A percentile compares a stretch with the other conserved stretches of the same genome.
phyloP scores from a whole-genome alignment of 2,329 filamentous ascomycete genomes.

The Ascocoryne sarcoides region DNA sequence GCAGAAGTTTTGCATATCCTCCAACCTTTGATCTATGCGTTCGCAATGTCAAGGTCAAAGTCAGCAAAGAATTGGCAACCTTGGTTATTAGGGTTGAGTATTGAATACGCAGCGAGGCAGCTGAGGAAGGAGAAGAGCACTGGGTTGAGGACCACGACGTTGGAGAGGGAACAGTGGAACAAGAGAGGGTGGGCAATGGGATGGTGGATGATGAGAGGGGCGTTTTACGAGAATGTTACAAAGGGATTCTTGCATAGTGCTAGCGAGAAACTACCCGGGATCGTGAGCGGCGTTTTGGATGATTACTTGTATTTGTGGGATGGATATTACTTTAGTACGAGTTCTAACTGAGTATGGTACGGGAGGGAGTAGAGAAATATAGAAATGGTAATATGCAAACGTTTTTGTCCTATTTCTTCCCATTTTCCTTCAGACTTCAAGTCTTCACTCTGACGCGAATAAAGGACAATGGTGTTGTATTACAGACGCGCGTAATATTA shows the following conservation, averaged over 20 bases:
- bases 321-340: slow-evolving; percentile 74
- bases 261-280: slow-evolving; percentile 38
- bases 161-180: slow-evolving; percentile 84
- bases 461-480: no score
- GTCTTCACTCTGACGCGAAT: no score
- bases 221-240: slow-evolving; percentile 89
- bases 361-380: not conserved
- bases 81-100: slow-evolving; percentile 76
- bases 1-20: slow-evolving; percentile 91
- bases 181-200: slow-evolving; percentile 83
- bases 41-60: slow-evolving; percentile 61
- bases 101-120: slow-evolving; percentile 86
- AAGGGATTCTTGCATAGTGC: slow-evolving; percentile 59
- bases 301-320: slow-evolving; percentile 99
- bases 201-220: slow-evolving; percentile 96
- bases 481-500: no score
- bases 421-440: no score
- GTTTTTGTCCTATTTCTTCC: no score
- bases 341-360: slow-evolving; percentile 19
- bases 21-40: slow-evolving; percentile 76
- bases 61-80: slow-evolving; percentile 80
- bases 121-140: slow-evolving; percentile 56
- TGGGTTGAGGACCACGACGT: slow-evolving; percentile 58
- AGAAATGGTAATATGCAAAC: not conserved
- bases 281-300: slow-evolving; percentile 79